phyloP scores from a whole-genome alignment of 1,139 yeast genomes.

The Blastobotrys aristatus region DNA sequence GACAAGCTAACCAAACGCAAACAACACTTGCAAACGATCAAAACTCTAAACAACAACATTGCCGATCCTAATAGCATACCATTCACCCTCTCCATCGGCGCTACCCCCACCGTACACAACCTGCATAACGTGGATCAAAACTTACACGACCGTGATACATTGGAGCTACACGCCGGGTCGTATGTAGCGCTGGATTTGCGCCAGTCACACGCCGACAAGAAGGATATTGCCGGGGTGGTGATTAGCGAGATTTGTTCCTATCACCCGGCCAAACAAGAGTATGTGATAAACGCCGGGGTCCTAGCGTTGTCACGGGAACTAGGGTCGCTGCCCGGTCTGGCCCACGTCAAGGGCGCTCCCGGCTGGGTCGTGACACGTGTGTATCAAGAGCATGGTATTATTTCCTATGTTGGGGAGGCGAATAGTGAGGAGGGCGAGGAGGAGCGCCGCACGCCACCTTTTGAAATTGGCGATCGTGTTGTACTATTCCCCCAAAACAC shows the following conservation, averaged over 20 bases:
- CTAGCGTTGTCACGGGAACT: slow-evolving; percentile 60
- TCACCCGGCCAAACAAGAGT: slow-evolving; percentile 56
- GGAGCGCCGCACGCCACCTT: slow-evolving; percentile 31
- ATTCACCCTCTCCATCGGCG: slow-evolving; percentile 50
- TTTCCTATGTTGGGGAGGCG: slow-evolving; percentile 43
- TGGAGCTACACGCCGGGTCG: slow-evolving; percentile 76
- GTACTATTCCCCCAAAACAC: slow-evolving; percentile 62
- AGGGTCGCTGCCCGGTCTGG: slow-evolving; percentile 46
- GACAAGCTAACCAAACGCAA: slow-evolving; percentile 25
- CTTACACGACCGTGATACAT: slow-evolving; percentile 35
- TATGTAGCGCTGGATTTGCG: slow-evolving; percentile 68
- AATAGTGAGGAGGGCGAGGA: slow-evolving; percentile 25
- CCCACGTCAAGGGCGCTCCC: slow-evolving; percentile 39
- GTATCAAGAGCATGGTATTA: slow-evolving; percentile 52
- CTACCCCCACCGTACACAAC: slow-evolving; percentile 59
- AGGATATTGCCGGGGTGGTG: slow-evolving; percentile 50
- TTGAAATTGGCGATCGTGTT: slow-evolving; percentile 49
- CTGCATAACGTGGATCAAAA: slow-evolving; percentile 17
- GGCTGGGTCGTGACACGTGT: slow-evolving; percentile 49
- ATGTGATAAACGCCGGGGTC: slow-evolving; percentile 66
- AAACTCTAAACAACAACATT: slow-evolving; percentile 11
- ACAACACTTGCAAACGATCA: slow-evolving; percentile 16
- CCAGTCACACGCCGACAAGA: slow-evolving; percentile 53
- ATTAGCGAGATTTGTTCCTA: slow-evolving; percentile 57
- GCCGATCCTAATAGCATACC: slow-evolving; percentile 13